Conservation (phyloP, 2,329 filamentous ascomycete genomes). For the Penicillium sp. region DNA sequence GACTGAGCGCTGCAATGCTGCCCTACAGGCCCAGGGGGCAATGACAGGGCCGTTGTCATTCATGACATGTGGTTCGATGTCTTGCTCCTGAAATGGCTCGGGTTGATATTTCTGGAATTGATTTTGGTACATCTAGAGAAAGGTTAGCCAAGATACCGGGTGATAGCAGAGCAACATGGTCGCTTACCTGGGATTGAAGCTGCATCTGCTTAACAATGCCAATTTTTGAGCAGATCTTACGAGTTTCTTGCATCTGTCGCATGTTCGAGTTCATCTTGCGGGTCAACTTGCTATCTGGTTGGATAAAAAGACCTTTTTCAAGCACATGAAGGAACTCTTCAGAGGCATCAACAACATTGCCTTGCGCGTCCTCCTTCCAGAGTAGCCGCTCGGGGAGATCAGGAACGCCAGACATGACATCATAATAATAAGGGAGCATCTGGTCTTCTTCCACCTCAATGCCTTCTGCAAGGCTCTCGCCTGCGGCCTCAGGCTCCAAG, state of each 20-base stretch:
- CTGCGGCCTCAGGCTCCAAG: slow-evolving; percentile 51
- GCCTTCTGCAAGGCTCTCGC: slow-evolving; percentile 87
- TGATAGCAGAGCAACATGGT: neutral
- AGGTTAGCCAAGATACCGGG: slow-evolving; percentile 7
- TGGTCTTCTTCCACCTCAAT: slow-evolving; percentile 85
- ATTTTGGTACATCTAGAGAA: slow-evolving; percentile 83
- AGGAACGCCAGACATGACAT: slow-evolving; percentile 79
- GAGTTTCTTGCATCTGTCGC: slow-evolving; percentile 91
- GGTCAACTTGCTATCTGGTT: slow-evolving; percentile 71
- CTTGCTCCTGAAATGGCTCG: slow-evolving; percentile 81
- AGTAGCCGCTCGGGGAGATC: slow-evolving; percentile 75
- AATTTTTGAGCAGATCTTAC: slow-evolving; percentile 94
- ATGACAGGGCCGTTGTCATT: slow-evolving; percentile 87
- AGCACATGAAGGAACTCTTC: slow-evolving; percentile 81
- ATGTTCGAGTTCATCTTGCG: slow-evolving; percentile 88
- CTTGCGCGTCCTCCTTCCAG: slow-evolving; percentile 88
- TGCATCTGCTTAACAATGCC: slow-evolving; percentile 99
- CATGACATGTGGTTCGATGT: slow-evolving; percentile 84
- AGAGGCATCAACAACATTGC: slow-evolving; percentile 81
- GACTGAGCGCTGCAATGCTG: slow-evolving; percentile 83
- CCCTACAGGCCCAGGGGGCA: slow-evolving; percentile 75
- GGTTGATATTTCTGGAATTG: slow-evolving; percentile 97
- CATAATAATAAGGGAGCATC: slow-evolving; percentile 91
- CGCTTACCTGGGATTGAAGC: slow-evolving; percentile 81
- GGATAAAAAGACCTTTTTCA: slow-evolving; percentile 70